Evolutionary conservation across 1,284 basidiomycete genomes (phyloP).

Genomic region (Macrocystidia cucumis): DNA sequence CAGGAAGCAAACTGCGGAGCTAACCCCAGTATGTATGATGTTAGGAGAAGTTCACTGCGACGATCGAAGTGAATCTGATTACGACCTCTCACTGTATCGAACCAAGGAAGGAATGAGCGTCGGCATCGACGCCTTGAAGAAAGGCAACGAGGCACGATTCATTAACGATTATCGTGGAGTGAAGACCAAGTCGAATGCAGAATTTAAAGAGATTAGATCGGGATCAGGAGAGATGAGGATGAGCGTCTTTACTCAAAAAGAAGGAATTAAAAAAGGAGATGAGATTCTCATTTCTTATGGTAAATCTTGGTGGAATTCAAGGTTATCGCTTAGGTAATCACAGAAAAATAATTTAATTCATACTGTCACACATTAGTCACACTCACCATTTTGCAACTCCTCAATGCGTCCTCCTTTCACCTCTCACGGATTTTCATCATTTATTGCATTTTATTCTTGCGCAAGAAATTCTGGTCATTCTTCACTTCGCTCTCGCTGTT

Average conservation of each 20-base stretch:
- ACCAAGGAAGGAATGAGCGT: conserved; percentile 43
- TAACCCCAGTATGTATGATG: conserved; percentile 3
- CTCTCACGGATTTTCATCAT: conserved; percentile 44
- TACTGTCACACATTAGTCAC: conserved; percentile 19
- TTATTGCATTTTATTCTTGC: conserved; percentile 50
- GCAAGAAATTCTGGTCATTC: conserved; percentile 26
- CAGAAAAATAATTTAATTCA: background rate
- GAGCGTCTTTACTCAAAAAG: conserved; percentile 56
- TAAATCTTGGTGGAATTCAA: conserved; percentile 82
- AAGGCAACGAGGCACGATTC: conserved; percentile 85
- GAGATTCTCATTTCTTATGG: conserved; percentile 90
- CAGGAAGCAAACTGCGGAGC: background rate
- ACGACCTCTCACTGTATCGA: conserved; percentile 78
- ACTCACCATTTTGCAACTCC: conserved; percentile 3
- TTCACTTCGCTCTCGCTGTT: no score
- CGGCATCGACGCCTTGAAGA: conserved; percentile 65
- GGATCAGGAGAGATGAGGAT: conserved; percentile 65
- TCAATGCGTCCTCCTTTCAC: conserved; percentile 39
- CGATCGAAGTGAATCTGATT: conserved; percentile 65
- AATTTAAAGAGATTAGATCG: conserved; percentile 58
- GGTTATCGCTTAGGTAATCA: background rate
- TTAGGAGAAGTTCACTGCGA: conserved; percentile 73
- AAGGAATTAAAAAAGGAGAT: conserved; percentile 69
- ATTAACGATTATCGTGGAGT: conserved; percentile 85
- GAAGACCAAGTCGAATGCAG: conserved; percentile 58